A percentile compares a stretch with the other conserved stretches of the same genome.
These are phyloP conservation scores for Pyrenochaeta sp. DNA, from an alignment of 2,329 filamentous ascomycete species.

Conservation along the genomic window DNA sequence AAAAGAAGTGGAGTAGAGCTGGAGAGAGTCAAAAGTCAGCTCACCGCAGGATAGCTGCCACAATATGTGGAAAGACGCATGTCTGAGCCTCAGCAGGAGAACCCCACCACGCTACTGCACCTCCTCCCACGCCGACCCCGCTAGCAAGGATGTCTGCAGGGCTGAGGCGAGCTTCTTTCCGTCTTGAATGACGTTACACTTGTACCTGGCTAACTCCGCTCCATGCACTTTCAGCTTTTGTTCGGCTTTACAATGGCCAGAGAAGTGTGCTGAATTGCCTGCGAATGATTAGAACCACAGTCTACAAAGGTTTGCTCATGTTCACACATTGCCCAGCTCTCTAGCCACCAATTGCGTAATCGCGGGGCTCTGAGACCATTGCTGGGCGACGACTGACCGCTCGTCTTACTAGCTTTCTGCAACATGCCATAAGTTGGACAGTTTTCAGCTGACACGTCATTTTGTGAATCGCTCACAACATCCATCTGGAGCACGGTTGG, in stretches of 20 bases:
- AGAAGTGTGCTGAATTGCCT: no score
- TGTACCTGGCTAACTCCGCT: conserved; percentile 21
- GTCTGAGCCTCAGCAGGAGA: conserved; percentile 5
- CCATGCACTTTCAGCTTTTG: conserved; percentile 1
- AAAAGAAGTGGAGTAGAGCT: not conserved
- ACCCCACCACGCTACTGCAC: conserved; percentile 16
- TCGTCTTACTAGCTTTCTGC: not conserved
- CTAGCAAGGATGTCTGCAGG: conserved; percentile 30
- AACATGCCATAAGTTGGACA: no score
- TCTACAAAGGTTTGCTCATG: not conserved
- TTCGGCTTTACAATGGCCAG: no score
- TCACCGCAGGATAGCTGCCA: conserved; percentile 3
- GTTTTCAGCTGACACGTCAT: no score
- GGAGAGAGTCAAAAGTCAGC: conserved; percentile 18
- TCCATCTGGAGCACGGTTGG: no score
- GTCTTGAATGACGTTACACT: conserved; percentile 27
- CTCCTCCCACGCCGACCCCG: conserved; percentile 10
- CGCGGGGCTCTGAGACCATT: conserved; percentile 13
- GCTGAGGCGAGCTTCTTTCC: conserved; percentile 25
- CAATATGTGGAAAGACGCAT: conserved; percentile 11
- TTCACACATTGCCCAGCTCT: not conserved
- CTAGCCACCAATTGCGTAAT: conserved; percentile 4
- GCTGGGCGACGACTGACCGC: conserved; percentile 12
- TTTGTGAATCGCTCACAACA: no score
- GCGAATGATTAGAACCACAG: not conserved